Evolutionary conservation across 257 asterid genomes (phyloP), one percentile per base, ranked within the genome.

Genomic region (Nyctanthes arbortristis): DNA sequence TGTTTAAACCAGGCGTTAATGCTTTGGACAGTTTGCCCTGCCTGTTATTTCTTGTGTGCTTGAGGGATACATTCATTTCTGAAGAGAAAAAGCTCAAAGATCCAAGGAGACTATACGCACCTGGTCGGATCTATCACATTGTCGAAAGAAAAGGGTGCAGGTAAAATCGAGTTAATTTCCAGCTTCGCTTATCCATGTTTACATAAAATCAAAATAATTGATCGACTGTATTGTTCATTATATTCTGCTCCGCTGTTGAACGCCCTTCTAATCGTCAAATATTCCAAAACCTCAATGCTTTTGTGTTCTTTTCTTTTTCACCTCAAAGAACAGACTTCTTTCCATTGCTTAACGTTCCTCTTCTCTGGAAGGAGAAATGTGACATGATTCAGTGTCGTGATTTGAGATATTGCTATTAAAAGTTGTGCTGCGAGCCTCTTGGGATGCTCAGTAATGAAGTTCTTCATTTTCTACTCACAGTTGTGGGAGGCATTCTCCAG

Each of bases 401-500:
- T n/a, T n/a, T n/a, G n/a, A n/a, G n/a, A n/a, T n/a, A n/a, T n/a
- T n/a, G n/a, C n/a, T n/a, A n/a, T n/a, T n/a, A n/a, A n/a, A n/a
- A n/a, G n/a, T n/a, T n/a, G n/a, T n/a, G n/a, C n/a, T n/a, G n/a
- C n/a, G n/a, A n/a, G n/a, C n/a, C n/a, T n/a, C n/a, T n/a, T n/a
- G n/a, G n/a, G 22, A 7, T 40, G 52, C 52, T 14, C 4, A 20
- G 28, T 67, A 56, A 61, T 37, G 65, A 29, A 52, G 12, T 59
- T 62, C 27, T 25, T 0, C 54, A 35, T 13, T 75, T 58, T 67
- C 28, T 61, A 52, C n/a, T 20, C n/a, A 36, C 84, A 90, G 99
- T 75, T 93, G 99, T 76, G 99, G 97, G 73, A 91, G 97, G 82
- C 89, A 52, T 67, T 96, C 99, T 68, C 99, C 99, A n/a, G 95